Evolutionary conservation across 2,329 filamentous ascomycete genomes (phyloP).

Genomic region (Orbilia brochopaga): DNA sequence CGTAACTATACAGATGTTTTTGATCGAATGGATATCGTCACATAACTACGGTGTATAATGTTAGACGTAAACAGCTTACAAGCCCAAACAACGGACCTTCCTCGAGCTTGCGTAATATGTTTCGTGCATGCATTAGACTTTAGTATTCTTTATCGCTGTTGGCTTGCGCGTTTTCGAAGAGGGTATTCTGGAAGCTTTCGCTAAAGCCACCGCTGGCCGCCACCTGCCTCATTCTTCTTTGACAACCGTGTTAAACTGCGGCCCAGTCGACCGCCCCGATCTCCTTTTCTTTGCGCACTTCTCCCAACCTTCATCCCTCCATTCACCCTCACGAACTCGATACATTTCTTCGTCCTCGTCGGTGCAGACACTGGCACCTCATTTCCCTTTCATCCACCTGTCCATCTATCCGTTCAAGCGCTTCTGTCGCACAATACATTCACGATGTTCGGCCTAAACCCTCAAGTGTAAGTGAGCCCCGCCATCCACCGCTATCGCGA

Average conservation of each 20-base stretch:
- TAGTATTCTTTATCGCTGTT: too few relatives aligned
- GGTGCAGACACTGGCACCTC: slow-evolving; percentile 3
- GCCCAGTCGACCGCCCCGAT: slow-evolving; percentile 11
- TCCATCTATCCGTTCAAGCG: background rate
- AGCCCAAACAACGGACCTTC: background rate
- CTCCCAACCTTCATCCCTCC: slow-evolving; percentile 20
- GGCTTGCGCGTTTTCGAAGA: too few relatives aligned
- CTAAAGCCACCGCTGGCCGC: slow-evolving; percentile 26
- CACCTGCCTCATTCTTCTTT: slow-evolving; percentile 50
- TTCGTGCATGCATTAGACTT: background rate
- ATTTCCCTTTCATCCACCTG: slow-evolving; percentile 2
- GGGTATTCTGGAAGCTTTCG: slow-evolving; percentile 50
- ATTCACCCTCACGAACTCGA: slow-evolving; percentile 8
- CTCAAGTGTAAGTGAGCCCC: slow-evolving; percentile 37
- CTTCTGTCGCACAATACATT: background rate
- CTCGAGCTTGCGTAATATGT: background rate
- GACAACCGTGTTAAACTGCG: slow-evolving; percentile 50
- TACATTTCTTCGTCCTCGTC: slow-evolving; percentile 4
- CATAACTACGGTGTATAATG: slow-evolving; percentile 7
- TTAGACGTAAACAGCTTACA: background rate
- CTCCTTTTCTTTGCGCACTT: slow-evolving; percentile 32
- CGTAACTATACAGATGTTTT: too few relatives aligned
- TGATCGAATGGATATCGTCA: too few relatives aligned
- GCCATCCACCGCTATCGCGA: background rate
- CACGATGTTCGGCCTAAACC: slow-evolving; percentile 49